These are phyloP conservation scores for Lasiosphaeria ovina DNA, from an alignment of 495 filamentous ascomycete genomes.

Conservation along the genomic window DNA sequence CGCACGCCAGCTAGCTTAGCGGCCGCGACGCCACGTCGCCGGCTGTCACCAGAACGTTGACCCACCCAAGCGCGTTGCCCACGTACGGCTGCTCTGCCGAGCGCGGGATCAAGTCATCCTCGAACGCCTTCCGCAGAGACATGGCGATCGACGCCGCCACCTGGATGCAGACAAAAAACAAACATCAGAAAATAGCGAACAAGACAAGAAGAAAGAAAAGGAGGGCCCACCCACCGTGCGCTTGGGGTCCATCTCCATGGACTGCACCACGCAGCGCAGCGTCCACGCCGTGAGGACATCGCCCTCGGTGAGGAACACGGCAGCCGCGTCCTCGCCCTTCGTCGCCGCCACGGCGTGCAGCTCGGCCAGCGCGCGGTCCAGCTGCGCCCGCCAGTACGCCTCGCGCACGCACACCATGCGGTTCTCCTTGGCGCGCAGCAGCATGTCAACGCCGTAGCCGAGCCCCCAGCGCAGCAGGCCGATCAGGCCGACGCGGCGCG, in stretches of 20 bases:
- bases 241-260: slow-evolving; percentile 19
- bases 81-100: slow-evolving; percentile 28
- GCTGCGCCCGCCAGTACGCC: slow-evolving; percentile 20
- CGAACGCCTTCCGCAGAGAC: slow-evolving; percentile 26
- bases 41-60: slow-evolving; percentile 34
- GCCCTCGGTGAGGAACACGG: slow-evolving; percentile 44
- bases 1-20: slow-evolving; percentile 38
- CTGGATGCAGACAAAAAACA: not conserved
- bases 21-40: slow-evolving; percentile 39
- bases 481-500: slow-evolving; percentile 22
- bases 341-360: slow-evolving; percentile 27
- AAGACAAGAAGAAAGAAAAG: no score
- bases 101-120: slow-evolving; percentile 27
- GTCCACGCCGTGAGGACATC: slow-evolving; percentile 43
- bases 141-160: slow-evolving; percentile 29
- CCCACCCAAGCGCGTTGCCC: slow-evolving; percentile 34
- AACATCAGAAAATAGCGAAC: no score
- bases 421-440: slow-evolving; percentile 33
- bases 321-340: slow-evolving; percentile 23
- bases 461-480: slow-evolving; percentile 31
- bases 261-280: slow-evolving; percentile 25
- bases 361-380: slow-evolving; percentile 25
- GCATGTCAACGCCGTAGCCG: slow-evolving; percentile 24
- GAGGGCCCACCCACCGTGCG: slow-evolving; percentile 11
- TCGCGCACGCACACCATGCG: slow-evolving; percentile 37